Percentiles rank a stretch among this genome's conserved stretches.
Evolutionary conservation across 2,329 filamentous ascomycete genomes (phyloP).

Genomic region (Teratosphaeria viscida): DNA sequence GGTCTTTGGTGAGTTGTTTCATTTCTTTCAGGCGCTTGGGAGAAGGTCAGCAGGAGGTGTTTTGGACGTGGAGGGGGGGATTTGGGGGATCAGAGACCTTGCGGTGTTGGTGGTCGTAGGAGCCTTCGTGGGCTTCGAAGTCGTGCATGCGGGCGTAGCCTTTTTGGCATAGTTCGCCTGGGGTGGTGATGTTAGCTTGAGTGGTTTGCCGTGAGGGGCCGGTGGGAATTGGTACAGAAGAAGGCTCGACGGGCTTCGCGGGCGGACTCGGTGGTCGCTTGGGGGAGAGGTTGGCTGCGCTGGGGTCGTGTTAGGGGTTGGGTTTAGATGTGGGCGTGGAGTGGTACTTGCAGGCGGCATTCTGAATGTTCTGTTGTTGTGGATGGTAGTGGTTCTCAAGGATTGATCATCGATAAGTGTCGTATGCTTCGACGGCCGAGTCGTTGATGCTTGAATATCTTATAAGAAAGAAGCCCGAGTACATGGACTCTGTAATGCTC

Average conservation of each 20-base stretch:
- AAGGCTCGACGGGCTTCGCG: conserved; percentile 71
- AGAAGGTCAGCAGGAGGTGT: background rate
- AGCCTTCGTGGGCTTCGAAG: conserved; percentile 86
- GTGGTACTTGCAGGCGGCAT: background rate
- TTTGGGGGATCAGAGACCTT: conserved; percentile 39
- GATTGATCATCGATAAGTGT: no score
- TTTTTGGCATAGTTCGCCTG: conserved; percentile 73
- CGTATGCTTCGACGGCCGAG: no score
- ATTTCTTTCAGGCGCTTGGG: conserved; percentile 63
- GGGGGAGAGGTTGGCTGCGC: conserved; percentile 19
- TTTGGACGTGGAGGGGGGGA: background rate
- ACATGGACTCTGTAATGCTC: no score
- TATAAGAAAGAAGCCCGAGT: no score
- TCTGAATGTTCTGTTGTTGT: background rate
- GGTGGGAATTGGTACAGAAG: conserved; percentile 46
- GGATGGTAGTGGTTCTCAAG: background rate
- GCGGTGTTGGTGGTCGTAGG: conserved; percentile 92
- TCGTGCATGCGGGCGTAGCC: conserved; percentile 93
- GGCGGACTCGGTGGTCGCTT: conserved; percentile 47
- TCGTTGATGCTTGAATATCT: no score
- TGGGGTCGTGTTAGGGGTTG: conserved; percentile 4
- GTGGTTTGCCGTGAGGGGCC: background rate
- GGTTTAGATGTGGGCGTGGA: background rate
- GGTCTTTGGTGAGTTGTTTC: conserved; percentile 71
- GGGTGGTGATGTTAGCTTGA: background rate